A percentile compares a stretch with the other conserved stretches of the same genome.
phyloP scores from a whole-genome alignment of 225 moss, liverwort and hornwort species.

The Bryoerythrophyllum caledonicum region DNA sequence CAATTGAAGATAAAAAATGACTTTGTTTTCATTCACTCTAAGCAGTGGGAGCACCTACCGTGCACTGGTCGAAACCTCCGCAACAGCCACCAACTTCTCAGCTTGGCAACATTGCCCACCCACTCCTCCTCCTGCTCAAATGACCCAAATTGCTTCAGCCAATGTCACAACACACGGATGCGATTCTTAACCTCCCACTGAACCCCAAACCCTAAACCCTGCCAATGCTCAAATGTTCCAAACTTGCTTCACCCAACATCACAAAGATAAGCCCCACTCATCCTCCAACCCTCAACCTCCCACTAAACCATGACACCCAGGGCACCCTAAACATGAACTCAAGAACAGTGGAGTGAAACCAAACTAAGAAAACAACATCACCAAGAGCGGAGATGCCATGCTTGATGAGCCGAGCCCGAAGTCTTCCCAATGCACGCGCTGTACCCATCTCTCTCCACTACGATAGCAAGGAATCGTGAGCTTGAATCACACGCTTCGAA shows the following conservation, averaged over 20 bases:
- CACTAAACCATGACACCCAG: no score
- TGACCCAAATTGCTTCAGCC: background rate
- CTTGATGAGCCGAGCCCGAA: slow-evolving; percentile 24
- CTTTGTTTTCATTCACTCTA: background rate
- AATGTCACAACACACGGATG: background rate
- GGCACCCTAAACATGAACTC: background rate
- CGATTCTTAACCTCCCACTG: background rate
- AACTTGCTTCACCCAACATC: background rate
- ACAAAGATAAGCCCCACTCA: no score
- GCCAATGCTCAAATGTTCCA: background rate
- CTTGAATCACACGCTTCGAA: background rate
- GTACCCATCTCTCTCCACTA: slow-evolving; percentile 4
- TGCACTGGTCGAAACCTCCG: slow-evolving; percentile 42
- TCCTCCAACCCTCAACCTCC: no score
- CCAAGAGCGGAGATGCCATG: slow-evolving; percentile 12
- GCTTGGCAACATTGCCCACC: slow-evolving; percentile 17
- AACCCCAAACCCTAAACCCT: background rate
- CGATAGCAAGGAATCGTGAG: background rate
- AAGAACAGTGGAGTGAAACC: background rate
- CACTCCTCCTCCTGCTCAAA: slow-evolving; percentile 27
- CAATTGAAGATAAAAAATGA: no score
- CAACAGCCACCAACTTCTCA: slow-evolving; percentile 22
- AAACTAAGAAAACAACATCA: background rate
- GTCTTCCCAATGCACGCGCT: slow-evolving; percentile 18
- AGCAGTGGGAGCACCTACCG: slow-evolving; percentile 6